phyloP scores from a whole-genome alignment of 2,329 filamentous ascomycete genomes.

The Aphanocladium album region DNA sequence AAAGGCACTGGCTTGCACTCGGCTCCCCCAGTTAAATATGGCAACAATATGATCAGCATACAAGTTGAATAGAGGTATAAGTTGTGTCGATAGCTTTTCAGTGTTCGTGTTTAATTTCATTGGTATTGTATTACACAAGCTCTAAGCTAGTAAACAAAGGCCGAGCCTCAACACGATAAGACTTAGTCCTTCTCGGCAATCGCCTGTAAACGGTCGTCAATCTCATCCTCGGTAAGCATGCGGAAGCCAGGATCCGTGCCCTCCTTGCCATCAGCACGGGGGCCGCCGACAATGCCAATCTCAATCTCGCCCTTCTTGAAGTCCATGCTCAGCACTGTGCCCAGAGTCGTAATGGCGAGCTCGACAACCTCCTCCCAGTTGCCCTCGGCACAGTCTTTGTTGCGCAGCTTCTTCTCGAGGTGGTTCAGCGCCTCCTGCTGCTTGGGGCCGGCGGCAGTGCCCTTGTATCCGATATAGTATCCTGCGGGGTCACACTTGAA shows the following conservation, averaged over 20 bases:
- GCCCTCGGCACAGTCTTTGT: constrained; percentile 91
- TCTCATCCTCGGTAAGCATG: constrained; percentile 91
- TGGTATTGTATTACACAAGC: constrained; percentile 10
- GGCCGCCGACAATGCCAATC: constrained; percentile 93
- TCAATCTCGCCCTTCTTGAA: constrained; percentile 99
- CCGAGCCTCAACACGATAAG: not conserved
- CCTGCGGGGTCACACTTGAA: constrained; percentile 98
- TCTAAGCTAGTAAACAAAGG: constrained; percentile 4
- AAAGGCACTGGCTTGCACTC: no score
- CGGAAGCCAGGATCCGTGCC: constrained; percentile 77
- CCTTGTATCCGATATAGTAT: constrained; percentile 98
- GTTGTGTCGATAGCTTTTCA: no score
- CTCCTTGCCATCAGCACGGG: constrained; percentile 74
- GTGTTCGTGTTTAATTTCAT: no score
- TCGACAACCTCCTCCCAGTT: constrained; percentile 97
- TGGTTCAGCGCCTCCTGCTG: constrained; percentile 98
- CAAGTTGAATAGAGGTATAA: no score
- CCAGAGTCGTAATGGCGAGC: constrained; percentile 89
- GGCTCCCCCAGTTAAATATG: no score
- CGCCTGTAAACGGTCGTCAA: constrained; percentile 94
- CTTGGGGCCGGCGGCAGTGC: constrained; percentile 93
- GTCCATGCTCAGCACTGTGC: constrained; percentile 95
- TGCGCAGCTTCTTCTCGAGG: constrained; percentile 99
- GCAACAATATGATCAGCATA: no score
- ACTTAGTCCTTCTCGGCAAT: constrained; percentile 96